Percentiles rank a stretch among this genome's conserved stretches.
Evolutionary conservation across 116 monocot species (phyloP).

Genomic region (Zostera marina): DNA sequence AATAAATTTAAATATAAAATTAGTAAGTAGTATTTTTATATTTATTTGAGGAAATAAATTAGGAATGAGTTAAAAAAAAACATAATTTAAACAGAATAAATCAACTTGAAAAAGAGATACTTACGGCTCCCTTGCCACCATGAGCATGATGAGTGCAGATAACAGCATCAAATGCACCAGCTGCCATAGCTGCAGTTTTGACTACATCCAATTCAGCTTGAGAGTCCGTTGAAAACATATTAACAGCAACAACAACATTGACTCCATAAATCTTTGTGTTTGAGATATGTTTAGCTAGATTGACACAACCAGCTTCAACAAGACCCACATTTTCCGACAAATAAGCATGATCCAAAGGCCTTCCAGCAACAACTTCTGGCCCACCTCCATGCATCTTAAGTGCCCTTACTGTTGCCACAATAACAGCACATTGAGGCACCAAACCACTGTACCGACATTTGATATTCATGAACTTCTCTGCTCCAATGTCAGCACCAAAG

Average conservation of each 20-base stretch:
- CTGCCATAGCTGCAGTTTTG: slow-evolving; percentile 53
- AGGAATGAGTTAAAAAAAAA: too few species aligned
- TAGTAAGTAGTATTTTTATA: too few species aligned
- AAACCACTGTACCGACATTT: slow-evolving; percentile 83
- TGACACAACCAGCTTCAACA: slow-evolving; percentile 92
- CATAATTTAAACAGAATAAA: too few species aligned
- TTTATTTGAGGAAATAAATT: too few species aligned
- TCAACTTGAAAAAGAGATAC: slow-evolving; percentile 7
- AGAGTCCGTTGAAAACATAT: slow-evolving; percentile 79
- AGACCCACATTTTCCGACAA: slow-evolving; percentile 59
- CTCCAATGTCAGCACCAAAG: slow-evolving; percentile 94
- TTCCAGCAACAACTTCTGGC: slow-evolving; percentile 89
- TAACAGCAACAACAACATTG: slow-evolving; percentile 89
- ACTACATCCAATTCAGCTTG: slow-evolving; percentile 79
- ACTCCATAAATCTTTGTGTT: slow-evolving; percentile 84
- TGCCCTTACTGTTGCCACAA: slow-evolving; percentile 88
- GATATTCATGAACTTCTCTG: slow-evolving; percentile 97
- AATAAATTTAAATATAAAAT: not conserved
- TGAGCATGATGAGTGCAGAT: slow-evolving; percentile 88
- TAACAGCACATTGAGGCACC: slow-evolving; percentile 67
- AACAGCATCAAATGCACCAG: slow-evolving; percentile 97
- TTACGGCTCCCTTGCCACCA: slow-evolving; percentile 93
- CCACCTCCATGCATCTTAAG: slow-evolving; percentile 99
- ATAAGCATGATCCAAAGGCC: slow-evolving; percentile 81
- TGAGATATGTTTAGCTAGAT: slow-evolving; percentile 60